Percentiles rank a stretch among this genome's conserved stretches.
Conservation (phyloP, 2,329 filamentous ascomycete species). For the Penicillium sp. region DNA sequence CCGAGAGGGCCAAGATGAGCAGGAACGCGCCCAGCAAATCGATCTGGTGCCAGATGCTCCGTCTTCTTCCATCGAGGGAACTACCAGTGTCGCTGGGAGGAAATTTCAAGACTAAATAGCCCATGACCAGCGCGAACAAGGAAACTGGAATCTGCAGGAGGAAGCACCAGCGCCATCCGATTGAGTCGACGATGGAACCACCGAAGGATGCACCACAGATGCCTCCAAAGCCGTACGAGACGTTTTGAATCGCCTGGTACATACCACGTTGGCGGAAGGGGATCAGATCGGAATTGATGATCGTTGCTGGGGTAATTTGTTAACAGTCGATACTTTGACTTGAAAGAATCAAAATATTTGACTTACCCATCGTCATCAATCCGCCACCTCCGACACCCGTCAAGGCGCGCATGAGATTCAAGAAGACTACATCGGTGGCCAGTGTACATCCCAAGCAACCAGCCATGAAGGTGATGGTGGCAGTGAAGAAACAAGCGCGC, state of each 20-base stretch:
- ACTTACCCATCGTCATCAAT: conserved; percentile 58
- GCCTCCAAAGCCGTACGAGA: conserved; percentile 59
- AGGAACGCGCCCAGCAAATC: conserved; percentile 58
- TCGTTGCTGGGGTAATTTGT: conserved; percentile 45
- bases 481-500: conserved; percentile 58
- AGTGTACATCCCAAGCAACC: conserved; percentile 68
- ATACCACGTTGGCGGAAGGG: conserved; percentile 68
- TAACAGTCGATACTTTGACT: neutral
- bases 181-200: conserved; percentile 43
- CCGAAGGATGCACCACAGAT: conserved; percentile 53
- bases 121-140: conserved; percentile 52
- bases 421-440: conserved; percentile 63
- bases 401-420: conserved; percentile 66
- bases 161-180: conserved; percentile 53
- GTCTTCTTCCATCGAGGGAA: neutral
- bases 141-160: conserved; percentile 60
- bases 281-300: conserved; percentile 70
- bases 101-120: conserved; percentile 52
- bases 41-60: conserved; percentile 51
- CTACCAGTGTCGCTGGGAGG: conserved; percentile 25
- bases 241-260: conserved; percentile 65
- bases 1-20: conserved; percentile 56
- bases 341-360: neutral
- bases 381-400: conserved; percentile 72
- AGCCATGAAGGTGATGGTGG: conserved; percentile 59